phyloP scores from a whole-genome alignment of 2,329 filamentous ascomycete species.

The Fusarium sp. region DNA sequence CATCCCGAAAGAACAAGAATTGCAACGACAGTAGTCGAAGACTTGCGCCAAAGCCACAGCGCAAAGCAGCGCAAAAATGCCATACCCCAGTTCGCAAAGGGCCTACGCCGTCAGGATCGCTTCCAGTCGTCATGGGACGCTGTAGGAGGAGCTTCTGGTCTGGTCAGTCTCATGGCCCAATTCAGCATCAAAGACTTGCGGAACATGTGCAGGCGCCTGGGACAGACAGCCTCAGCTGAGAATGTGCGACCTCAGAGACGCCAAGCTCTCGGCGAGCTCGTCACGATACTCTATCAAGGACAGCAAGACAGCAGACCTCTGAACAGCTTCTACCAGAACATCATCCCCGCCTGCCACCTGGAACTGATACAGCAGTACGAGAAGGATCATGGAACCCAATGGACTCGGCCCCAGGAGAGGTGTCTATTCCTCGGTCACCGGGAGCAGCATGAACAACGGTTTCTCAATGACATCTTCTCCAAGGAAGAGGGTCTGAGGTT shows the following conservation, averaged over 20 bases:
- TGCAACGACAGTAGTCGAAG: conserved; percentile 6
- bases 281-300: conserved; percentile 23
- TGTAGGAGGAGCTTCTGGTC: conserved; percentile 34
- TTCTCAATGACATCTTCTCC: conserved; percentile 30
- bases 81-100: conserved; percentile 34
- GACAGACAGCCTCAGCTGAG: conserved; percentile 33
- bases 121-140: conserved; percentile 40
- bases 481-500: conserved; percentile 1
- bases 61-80: conserved; percentile 26
- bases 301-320: conserved; percentile 34
- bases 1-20: neutral
- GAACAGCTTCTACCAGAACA: conserved; percentile 35
- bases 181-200: conserved; percentile 41
- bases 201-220: conserved; percentile 31
- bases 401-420: conserved; percentile 26
- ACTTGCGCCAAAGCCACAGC: conserved; percentile 30
- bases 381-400: conserved; percentile 10
- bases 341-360: conserved; percentile 38
- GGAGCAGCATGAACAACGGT: conserved; percentile 24
- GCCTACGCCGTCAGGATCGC: conserved; percentile 30
- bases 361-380: conserved; percentile 37
- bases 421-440: conserved; percentile 29
- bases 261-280: conserved; percentile 34
- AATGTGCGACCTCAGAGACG: conserved; percentile 36
- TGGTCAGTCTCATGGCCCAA: conserved; percentile 38